Conservation (phyloP, 2,329 filamentous ascomycete genomes). For the Venturiaceae sp. region DNA sequence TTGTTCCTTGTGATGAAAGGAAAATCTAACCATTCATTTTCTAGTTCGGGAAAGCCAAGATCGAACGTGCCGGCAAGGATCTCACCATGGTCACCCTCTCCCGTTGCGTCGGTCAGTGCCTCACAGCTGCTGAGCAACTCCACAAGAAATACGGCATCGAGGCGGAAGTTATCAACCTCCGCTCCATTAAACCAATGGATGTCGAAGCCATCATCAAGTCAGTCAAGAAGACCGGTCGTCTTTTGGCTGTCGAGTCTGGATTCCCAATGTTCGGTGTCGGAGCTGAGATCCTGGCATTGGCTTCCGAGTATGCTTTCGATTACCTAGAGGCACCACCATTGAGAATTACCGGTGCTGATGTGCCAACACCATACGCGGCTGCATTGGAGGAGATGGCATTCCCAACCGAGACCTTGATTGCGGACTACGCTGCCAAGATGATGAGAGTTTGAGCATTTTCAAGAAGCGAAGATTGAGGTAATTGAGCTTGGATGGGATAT, state of each 20-base stretch:
- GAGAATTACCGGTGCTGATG: conserved; percentile 91
- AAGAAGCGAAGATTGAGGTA: not conserved
- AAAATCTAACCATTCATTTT: not conserved
- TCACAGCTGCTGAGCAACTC: conserved; percentile 78
- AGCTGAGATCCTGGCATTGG: conserved; percentile 84
- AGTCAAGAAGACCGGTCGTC: conserved; percentile 94
- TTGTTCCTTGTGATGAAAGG: not conserved
- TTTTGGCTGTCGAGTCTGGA: conserved; percentile 88
- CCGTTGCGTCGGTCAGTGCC: conserved; percentile 86
- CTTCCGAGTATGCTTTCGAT: conserved; percentile 97
- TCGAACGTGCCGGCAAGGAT: conserved; percentile 92
- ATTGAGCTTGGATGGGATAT: not conserved
- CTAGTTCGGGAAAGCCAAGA: conserved; percentile 93
- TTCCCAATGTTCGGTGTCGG: conserved; percentile 93
- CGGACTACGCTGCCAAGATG: conserved; percentile 81
- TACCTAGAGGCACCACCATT: conserved; percentile 91
- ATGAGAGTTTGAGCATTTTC: conserved; percentile 53
- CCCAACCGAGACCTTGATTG: conserved; percentile 82
- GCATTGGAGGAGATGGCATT: conserved; percentile 93
- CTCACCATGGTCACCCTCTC: conserved; percentile 92
- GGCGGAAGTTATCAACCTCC: conserved; percentile 94
- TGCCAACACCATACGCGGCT: conserved; percentile 90
- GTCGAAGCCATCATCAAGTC: conserved; percentile 92
- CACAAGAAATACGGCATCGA: conserved; percentile 97
- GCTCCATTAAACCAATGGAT: conserved; percentile 93